These are phyloP conservation scores for Clitocybe nebularis DNA, from an alignment of 1,284 basidiomycete species.

Conservation along the genomic window DNA sequence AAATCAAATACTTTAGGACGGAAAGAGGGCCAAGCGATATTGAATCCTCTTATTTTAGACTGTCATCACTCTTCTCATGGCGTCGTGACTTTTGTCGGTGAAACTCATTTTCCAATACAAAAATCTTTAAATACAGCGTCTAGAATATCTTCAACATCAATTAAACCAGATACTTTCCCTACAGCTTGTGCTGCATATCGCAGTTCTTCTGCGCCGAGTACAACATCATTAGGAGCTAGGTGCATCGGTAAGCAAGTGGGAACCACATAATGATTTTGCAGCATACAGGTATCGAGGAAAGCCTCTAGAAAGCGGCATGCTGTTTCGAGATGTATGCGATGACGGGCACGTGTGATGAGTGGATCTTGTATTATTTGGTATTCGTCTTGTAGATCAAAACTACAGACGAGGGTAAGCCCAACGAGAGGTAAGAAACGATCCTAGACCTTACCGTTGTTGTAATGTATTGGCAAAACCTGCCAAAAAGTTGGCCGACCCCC, in stretches of 20 bases:
- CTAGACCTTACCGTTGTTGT: constrained; percentile 47
- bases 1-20: constrained; percentile 21
- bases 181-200: constrained; percentile 79
- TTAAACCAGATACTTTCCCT: constrained; percentile 73
- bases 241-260: constrained; percentile 1
- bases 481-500: constrained; percentile 58
- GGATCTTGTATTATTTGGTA: constrained; percentile 39
- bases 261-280: constrained; percentile 4
- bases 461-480: constrained; percentile 51
- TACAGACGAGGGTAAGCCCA: constrained; percentile 14
- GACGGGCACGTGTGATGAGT: constrained; percentile 76
- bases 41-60: not conserved
- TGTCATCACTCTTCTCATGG: not conserved
- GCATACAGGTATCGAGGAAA: constrained; percentile 58
- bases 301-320: constrained; percentile 63
- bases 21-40: constrained; percentile 22
- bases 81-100: too few species aligned
- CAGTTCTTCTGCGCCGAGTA: constrained; percentile 80
- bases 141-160: constrained; percentile 75
- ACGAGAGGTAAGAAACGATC: too few species aligned
- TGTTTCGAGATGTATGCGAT: constrained; percentile 70
- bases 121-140: constrained; percentile 81
- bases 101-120: constrained; percentile 74
- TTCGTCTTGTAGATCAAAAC: constrained; percentile 33
- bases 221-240: constrained; percentile 54